phyloP scores from a whole-genome alignment of 371 early-diverging fungal genomes.

The Mucor mucedo region DNA sequence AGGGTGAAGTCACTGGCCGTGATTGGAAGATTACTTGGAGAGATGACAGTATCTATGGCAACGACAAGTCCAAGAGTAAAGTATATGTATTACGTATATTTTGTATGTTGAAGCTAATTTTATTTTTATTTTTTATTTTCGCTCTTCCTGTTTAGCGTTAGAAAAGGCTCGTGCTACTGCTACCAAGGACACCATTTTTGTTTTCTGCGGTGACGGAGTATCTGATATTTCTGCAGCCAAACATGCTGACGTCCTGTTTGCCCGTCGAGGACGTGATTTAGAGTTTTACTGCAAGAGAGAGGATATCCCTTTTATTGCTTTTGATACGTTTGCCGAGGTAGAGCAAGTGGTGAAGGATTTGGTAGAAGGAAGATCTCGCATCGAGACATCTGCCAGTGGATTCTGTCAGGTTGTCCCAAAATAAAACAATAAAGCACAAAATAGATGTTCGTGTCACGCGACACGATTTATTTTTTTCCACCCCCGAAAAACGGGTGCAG shows the following conservation, averaged over 20 bases:
- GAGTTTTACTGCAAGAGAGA: constrained; percentile 64
- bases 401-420: constrained; percentile 36
- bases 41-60: constrained; percentile 64
- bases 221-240: constrained; percentile 74
- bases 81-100: not conserved
- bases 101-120: not conserved
- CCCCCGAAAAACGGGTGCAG: too few species aligned
- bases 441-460: constrained; percentile 49
- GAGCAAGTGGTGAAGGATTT: constrained; percentile 40
- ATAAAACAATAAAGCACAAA: not conserved
- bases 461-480: too few species aligned
- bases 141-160: constrained; percentile 26
- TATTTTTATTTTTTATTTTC: not conserved
- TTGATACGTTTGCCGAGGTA: constrained; percentile 58
- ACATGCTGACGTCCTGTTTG: constrained; percentile 69
- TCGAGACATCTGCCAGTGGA: constrained; percentile 41
- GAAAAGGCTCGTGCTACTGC: constrained; percentile 42
- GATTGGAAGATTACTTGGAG: constrained; percentile 63
- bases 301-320: constrained; percentile 55
- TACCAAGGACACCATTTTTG: constrained; percentile 45
- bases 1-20: constrained; percentile 42
- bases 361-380: constrained; percentile 32
- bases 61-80: constrained; percentile 64
- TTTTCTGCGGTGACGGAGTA: constrained; percentile 76
- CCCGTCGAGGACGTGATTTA: constrained; percentile 64